Percentiles rank a stretch among this genome's conserved stretches.
Conservation (phyloP, 139 green algal genomes). For the Asterochloris sp. region DNA sequence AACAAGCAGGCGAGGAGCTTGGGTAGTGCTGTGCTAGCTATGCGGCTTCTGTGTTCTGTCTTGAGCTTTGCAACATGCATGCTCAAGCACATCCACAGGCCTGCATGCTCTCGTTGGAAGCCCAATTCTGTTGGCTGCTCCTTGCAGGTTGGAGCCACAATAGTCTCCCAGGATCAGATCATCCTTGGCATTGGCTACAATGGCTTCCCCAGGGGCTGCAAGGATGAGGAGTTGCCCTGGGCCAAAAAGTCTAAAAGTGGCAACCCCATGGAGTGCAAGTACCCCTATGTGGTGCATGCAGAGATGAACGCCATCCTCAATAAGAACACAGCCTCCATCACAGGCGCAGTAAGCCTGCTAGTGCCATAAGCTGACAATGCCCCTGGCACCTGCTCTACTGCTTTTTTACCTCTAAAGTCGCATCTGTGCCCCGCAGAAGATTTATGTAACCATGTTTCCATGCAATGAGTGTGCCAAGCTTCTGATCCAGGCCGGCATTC, state of each 20-base stretch:
- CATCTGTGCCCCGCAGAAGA: slow-evolving; percentile 41
- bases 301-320: slow-evolving; percentile 99
- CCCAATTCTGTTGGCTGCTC: not conserved
- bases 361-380: no score
- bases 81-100: not conserved
- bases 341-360: slow-evolving; percentile 39
- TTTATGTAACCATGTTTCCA: slow-evolving; percentile 99
- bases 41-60: not conserved
- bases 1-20: slow-evolving; percentile 83
- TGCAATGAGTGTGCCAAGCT: slow-evolving; percentile 99
- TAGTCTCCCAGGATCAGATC: slow-evolving; percentile 82
- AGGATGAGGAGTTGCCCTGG: slow-evolving; percentile 86
- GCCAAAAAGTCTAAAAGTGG: slow-evolving; percentile 60
- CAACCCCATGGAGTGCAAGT: slow-evolving; percentile 70
- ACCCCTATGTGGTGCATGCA: slow-evolving; percentile 90
- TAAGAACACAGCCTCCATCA: slow-evolving; percentile 76
- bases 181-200: slow-evolving; percentile 99
- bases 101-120: not conserved
- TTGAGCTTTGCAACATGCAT: not conserved
- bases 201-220: slow-evolving; percentile 94
- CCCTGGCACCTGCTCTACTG: not conserved
- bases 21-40: not conserved
- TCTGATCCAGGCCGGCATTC: slow-evolving; percentile 94
- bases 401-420: not conserved
- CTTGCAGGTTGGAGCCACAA: slow-evolving; percentile 78